Base-by-base conservation (phyloP, 306 rosid genomes). In the Lathyrus tuberosus region DNA sequence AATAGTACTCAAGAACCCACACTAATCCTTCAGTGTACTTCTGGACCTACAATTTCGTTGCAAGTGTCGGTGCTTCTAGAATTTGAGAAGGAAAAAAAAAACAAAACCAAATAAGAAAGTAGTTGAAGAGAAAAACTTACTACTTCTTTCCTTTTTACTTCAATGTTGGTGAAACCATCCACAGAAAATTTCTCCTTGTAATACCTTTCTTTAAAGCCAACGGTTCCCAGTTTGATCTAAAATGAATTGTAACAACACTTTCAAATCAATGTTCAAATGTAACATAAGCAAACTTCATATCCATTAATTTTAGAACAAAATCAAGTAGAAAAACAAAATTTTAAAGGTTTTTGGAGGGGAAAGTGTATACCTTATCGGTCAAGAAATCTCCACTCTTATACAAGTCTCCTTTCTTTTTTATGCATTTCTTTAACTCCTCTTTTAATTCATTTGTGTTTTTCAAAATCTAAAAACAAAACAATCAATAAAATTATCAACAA, bases 1-100 rank as follows among this genome's bases (percentile, higher is more conserved):
- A 86, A 48, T 88, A 86, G 78, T 88, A 88, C 30, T 46, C 65
- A 6, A 84, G 79, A 53, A 82, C 80, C 95, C 91, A 86, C 43
- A 78, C 17, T 24, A 86, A 56, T 12, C 91, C 91, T 64, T 84
- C 89, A 0, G 95, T 85, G 79, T 86, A 88, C 40, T 72, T 80
- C 44, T 30, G 67, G 26, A 86, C 87, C 91, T 88, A 22, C 52
- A 72, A 20, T 35, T 31, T 26, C 14, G 24, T 22, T 2, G 18
- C 2, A 63, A 57, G 9, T 5, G 18, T 24, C 8, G 0, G 18
- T 3, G 15, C 47, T 43, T 15, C 10, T 15, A 6, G 22, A 15
- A 15, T 12, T 7, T n/a, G 54, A 30, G 48, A 73, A 53, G 8
- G n/a, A 5, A 18, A 62, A 52, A 24, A 62, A 42, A 11, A 53